These are phyloP conservation scores for Fusarium sp. DNA, from an alignment of 2,329 filamentous ascomycete species.

Conservation along the genomic window DNA sequence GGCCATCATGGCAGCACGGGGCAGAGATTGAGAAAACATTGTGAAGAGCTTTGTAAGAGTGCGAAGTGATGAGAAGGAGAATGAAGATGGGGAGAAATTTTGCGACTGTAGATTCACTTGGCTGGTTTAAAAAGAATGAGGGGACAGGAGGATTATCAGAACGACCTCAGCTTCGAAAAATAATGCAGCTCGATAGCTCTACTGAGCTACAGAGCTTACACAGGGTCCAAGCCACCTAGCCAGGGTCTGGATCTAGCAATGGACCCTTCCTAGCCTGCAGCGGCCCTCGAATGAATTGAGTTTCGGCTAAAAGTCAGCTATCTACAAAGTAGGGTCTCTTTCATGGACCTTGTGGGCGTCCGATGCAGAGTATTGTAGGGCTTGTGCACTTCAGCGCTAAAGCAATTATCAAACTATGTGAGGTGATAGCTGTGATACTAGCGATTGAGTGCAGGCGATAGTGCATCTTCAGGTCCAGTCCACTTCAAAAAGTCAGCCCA, in stretches of 20 bases:
- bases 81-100: not conserved
- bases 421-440: not conserved
- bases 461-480: not conserved
- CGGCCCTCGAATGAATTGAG: not conserved
- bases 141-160: not conserved
- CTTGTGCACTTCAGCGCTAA: not conserved
- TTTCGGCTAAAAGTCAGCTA: not conserved
- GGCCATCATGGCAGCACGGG: not conserved
- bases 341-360: not conserved
- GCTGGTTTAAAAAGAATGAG: not conserved
- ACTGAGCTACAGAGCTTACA: not conserved
- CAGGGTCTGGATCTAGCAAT: not conserved
- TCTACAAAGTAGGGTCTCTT: not conserved
- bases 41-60: too few species aligned
- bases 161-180: not conserved
- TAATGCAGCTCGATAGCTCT: not conserved
- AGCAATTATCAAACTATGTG: not conserved
- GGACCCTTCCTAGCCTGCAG: not conserved
- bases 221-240: not conserved
- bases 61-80: too few species aligned
- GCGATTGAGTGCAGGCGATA: too few species aligned
- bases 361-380: not conserved
- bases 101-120: not conserved
- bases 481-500: not conserved
- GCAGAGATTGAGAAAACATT: not conserved